Evolutionary conservation across 1,139 yeast species (phyloP), one percentile per base, ranked within the genome.

Genomic region (Suhomyces maxii): DNA sequence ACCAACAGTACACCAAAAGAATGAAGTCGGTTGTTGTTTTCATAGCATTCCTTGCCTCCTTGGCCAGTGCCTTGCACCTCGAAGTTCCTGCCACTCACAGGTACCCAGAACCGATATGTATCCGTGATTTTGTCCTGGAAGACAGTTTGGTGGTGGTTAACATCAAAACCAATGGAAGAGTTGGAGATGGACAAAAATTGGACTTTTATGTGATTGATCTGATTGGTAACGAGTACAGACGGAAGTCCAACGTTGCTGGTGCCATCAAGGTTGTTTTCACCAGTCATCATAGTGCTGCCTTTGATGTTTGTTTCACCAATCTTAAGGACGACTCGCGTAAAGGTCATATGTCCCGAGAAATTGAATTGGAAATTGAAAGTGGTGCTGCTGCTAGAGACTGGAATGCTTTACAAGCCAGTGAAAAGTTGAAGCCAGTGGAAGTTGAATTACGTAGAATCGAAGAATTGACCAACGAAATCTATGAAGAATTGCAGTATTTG

Each of bases 371-470:
- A 56, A 86, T 93, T 49, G 98, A 93, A 68, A 85, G 91, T 54
- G 99, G 99, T 32, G 88, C 97, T 45, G 89, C 91, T 58, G 98
- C 98, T 36, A 85, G 98, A 69, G 98, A 93, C 70, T 93, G 98
- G 98, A 89, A 89, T 64, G 90, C 95, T 26, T 76, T 90, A 53
- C 97, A 91, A 72, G 91, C 96, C 36, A 81, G 88, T 40, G 98
- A 91, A 68, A 89, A 89, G 65, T 83, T 93, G 68, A 89, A 87
- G 71, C 98, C 99, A 9, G 82, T 86, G 41, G 99, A 93, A 68
- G 84, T 90, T 45, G 96, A 89, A 60, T 77, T 93, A 65, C 84
- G 91, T 66, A 84, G 88, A 63, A 74, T 91, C 50, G 91, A 89
- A 65, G 96, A 87, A 62, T 69, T 89, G 69, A 82, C 95, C 42